Evolutionary conservation across 179 eudicot genomes (phyloP), one percentile per base, ranked within the genome.

Genomic region (Drosera spatulata): DNA sequence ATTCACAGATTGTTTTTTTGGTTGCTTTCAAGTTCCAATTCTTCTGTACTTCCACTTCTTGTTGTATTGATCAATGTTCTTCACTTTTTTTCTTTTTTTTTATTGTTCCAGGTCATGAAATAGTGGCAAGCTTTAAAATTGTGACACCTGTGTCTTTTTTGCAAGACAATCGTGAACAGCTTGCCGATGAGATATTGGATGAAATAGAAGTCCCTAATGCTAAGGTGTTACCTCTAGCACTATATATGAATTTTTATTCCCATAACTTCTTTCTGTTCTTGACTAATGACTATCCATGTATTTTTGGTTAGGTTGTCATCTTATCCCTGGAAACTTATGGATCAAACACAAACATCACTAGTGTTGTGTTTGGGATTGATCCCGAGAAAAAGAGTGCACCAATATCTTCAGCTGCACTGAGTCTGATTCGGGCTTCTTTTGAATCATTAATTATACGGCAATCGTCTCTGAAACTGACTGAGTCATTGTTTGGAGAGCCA

Each of bases 111-210:
- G 80, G 80, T 51, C 80, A 75, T 53, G 77, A 73, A 53, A 82
- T 91, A 51, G 96, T 91, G 50, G 98, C 95, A 53, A 74, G 83
- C 57, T 91, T 91, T 67, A 73, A 63, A 80, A 69, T 91, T 71
- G 59, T 60, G 51, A 86, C 78, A 77, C 80, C 91, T 43, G 65
- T 65, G 53, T 80, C 95, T 37, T 71, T 75, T 50, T 71, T 91
- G 74, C 53, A 84, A 67, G 89, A 80, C 69, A 77, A 82, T 65
- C 61, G 60, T 49, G 50, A 61, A 60, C 83, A 64, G 58, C 96
- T 91, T 54, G 76, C 60, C 82, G 66, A 68, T 55, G 91, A 82
- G 77, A 81, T 91, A 68, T 88, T 80, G 52, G 76, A 76, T 41
- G 93, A 84, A 70, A 70, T 91, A 59, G 75, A 78, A 60, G 85